phyloP scores from a whole-genome alignment of 768 basidiomycete species.

The Tylopilus balloui region DNA sequence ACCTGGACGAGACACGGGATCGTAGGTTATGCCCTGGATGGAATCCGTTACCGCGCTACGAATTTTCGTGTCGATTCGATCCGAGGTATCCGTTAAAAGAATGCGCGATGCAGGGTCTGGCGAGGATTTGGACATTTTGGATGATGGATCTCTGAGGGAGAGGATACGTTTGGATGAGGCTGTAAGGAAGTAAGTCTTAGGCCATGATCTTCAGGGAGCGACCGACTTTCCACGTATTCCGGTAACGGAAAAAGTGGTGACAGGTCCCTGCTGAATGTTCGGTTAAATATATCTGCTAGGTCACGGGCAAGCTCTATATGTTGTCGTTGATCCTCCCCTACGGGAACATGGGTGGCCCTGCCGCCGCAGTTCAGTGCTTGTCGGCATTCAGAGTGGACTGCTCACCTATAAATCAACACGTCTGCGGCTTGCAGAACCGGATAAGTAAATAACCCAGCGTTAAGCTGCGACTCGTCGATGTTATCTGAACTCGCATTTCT shows the following conservation, averaged over 20 bases:
- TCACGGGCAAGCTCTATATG: conserved; percentile 88
- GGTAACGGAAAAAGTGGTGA: conserved; percentile 67
- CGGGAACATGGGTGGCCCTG: conserved; percentile 90
- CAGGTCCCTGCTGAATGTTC: conserved; percentile 45
- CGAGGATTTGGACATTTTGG: conserved; percentile 96
- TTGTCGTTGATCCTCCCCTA: conserved; percentile 95
- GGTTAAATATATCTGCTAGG: conserved; percentile 79
- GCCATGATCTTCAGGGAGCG: neutral
- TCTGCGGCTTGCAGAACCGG: conserved; percentile 94
- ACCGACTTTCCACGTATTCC: conserved; percentile 67
- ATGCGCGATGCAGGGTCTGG: conserved; percentile 77
- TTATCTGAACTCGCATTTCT: conserved; percentile 71
- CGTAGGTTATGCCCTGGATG: conserved; percentile 66
- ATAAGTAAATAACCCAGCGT: conserved; percentile 86
- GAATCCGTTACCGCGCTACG: conserved; percentile 85
- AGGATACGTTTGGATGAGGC: conserved; percentile 79
- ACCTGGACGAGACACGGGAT: conserved; percentile 77
- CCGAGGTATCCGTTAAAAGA: conserved; percentile 69
- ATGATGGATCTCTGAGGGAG: conserved; percentile 76
- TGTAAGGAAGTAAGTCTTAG: conserved; percentile 27
- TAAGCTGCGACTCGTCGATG: conserved; percentile 76
- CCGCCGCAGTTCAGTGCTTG: neutral
- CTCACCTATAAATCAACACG: conserved; percentile 78
- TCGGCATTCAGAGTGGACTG: neutral
- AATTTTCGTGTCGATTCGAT: conserved; percentile 64